phyloP scores from a whole-genome alignment of 1,139 yeast genomes.

The Pichia terricola region DNA sequence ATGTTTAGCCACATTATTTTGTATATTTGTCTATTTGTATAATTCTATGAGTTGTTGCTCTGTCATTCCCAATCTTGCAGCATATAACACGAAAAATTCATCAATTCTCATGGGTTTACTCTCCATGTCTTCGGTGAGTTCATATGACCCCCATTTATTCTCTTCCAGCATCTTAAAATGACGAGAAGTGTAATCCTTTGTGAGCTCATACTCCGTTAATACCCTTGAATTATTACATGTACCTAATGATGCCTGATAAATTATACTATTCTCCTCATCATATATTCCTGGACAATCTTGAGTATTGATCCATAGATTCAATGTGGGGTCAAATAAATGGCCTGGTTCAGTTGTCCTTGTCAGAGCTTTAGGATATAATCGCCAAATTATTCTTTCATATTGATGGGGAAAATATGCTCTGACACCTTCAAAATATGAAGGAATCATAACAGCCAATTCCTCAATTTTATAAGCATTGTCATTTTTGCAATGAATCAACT shows the following conservation, averaged over 20 bases:
- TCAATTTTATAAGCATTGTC: constrained; percentile 37
- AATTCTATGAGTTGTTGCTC: constrained; percentile 2
- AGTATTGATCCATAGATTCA: constrained; percentile 19
- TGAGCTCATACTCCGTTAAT: constrained; percentile 15
- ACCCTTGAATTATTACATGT: constrained; percentile 15
- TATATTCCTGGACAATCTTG: constrained; percentile 13
- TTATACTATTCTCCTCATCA: not conserved
- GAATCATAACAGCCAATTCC: constrained; percentile 36
- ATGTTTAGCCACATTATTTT: too few relatives aligned
- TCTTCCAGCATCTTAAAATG: constrained; percentile 15
- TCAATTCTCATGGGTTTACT: constrained; percentile 21
- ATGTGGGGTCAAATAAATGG: constrained; percentile 15
- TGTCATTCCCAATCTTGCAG: constrained; percentile 12
- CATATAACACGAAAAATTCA: constrained; percentile 18
- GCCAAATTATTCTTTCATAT: constrained; percentile 28
- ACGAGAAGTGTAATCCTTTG: constrained; percentile 18
- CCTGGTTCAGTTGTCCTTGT: constrained; percentile 15
- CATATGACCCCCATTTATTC: constrained; percentile 7
- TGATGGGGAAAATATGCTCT: constrained; percentile 37
- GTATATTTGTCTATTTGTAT: too few relatives aligned
- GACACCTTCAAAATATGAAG: constrained; percentile 45
- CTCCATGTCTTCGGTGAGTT: constrained; percentile 14
- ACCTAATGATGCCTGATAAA: constrained; percentile 2
- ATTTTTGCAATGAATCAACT: constrained; percentile 43
- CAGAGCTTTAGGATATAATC: constrained; percentile 34